These are phyloP conservation scores for Trametes villosa DNA, from an alignment of 768 basidiomycete genomes.

Conservation along the genomic window DNA sequence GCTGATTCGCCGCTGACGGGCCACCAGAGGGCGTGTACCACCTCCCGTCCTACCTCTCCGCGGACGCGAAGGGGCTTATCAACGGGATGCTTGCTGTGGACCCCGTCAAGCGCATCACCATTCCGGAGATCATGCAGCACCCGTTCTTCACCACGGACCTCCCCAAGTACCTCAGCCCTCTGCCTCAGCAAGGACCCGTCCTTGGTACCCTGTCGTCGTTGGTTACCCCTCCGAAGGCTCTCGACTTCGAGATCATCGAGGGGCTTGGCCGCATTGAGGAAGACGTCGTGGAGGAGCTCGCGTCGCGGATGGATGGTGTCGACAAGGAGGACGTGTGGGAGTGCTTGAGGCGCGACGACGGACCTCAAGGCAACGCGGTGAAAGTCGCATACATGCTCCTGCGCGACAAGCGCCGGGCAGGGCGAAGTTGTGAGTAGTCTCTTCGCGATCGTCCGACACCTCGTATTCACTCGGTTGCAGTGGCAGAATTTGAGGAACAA, in stretches of 20 bases:
- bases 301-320: constrained; percentile 70
- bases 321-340: constrained; percentile 88
- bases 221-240: constrained; percentile 63
- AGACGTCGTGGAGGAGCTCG: constrained; percentile 84
- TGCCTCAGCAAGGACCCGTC: constrained; percentile 81
- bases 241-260: constrained; percentile 87
- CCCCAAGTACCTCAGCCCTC: constrained; percentile 82
- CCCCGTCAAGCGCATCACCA: constrained; percentile 92
- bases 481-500: constrained; percentile 80
- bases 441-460: constrained; percentile 2
- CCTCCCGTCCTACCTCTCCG: constrained; percentile 79
- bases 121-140: constrained; percentile 88
- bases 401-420: constrained; percentile 82
- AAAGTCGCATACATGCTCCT: constrained; percentile 96
- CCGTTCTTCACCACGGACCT: constrained; percentile 90
- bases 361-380: constrained; percentile 86
- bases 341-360: constrained; percentile 81
- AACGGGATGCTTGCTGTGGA: constrained; percentile 91
- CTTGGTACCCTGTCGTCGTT: constrained; percentile 74
- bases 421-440: constrained; percentile 75
- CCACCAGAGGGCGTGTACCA: constrained; percentile 83
- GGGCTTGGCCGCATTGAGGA: constrained; percentile 93
- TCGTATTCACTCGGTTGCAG: constrained; percentile 43
- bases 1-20: constrained; percentile 3
- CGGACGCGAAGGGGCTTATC: constrained; percentile 80